Conservation (phyloP, 192 early-diverging fungal genomes). For the Coemansia sp. region DNA sequence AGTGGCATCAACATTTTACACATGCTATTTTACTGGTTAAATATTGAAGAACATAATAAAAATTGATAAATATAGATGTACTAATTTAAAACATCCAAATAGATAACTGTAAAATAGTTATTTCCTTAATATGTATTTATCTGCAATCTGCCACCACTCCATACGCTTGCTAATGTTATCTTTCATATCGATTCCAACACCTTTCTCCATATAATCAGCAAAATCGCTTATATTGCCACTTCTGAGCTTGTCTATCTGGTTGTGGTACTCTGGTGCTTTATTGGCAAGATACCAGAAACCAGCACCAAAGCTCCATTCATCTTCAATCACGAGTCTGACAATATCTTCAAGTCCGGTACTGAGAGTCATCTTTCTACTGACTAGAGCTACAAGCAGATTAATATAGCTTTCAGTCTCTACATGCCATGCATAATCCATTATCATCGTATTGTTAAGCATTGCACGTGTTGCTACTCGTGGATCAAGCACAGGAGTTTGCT, state of each 20-base stretch:
- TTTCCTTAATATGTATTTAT: neutral
- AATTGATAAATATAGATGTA: too few species aligned
- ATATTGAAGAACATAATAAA: too few species aligned
- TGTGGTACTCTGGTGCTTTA: conserved; percentile 16
- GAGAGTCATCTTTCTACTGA: neutral
- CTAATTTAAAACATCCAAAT: neutral
- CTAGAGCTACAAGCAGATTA: neutral
- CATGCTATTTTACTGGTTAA: too few species aligned
- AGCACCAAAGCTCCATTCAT: conserved; percentile 22
- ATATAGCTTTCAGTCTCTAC: neutral
- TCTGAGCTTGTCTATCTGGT: neutral
- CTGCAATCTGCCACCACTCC: neutral
- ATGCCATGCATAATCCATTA: neutral
- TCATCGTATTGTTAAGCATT: neutral
- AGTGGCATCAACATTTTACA: too few species aligned
- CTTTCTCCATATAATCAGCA: neutral
- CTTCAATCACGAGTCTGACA: neutral
- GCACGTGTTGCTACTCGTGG: neutral
- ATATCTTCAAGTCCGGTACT: neutral
- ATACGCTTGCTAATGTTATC: neutral
- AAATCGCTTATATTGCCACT: neutral
- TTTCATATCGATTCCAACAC: neutral
- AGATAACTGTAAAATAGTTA: neutral
- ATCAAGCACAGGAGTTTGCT: conserved; percentile 13
- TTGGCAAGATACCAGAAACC: conserved; percentile 38